phyloP scores from a whole-genome alignment of 2,329 filamentous ascomycete genomes.

The Nemania bipapillata region DNA sequence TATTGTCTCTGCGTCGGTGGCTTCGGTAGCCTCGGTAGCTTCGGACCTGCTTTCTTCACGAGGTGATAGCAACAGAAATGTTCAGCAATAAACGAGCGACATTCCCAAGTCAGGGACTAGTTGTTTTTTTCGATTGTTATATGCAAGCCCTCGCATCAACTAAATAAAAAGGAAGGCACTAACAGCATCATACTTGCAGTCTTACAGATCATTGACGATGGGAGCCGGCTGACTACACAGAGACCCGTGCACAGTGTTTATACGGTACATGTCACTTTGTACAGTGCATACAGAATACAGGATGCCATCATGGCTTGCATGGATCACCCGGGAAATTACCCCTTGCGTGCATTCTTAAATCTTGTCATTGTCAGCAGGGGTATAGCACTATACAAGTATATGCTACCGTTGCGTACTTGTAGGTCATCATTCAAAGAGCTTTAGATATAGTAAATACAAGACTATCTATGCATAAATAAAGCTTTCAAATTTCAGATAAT shows the following conservation, averaged over 20 bases:
- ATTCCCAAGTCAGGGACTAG: neutral
- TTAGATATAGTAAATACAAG: too few species aligned
- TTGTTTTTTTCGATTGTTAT: neutral
- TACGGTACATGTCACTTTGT: neutral
- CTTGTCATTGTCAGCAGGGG: neutral
- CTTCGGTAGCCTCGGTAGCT: conserved; percentile 3
- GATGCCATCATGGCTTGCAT: neutral
- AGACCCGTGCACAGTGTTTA: neutral
- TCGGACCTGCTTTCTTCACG: conserved; percentile 10
- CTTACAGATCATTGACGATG: neutral
- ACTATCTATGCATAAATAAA: too few species aligned
- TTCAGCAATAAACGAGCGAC: conserved; percentile 22
- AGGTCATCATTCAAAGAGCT: too few species aligned
- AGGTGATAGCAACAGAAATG: conserved; percentile 5
- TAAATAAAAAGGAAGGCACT: neutral
- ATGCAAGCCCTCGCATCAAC: neutral
- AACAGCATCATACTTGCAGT: neutral
- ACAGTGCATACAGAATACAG: neutral
- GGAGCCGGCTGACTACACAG: neutral
- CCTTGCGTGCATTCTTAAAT: conserved; percentile 1
- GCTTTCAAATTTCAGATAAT: too few species aligned
- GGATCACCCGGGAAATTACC: conserved; percentile 4
- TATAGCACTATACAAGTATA: too few species aligned
- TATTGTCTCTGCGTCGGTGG: neutral
- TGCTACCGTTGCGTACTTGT: too few species aligned